phyloP scores from a whole-genome alignment of 2,329 filamentous ascomycete genomes.

The Ascochyta lentis region DNA sequence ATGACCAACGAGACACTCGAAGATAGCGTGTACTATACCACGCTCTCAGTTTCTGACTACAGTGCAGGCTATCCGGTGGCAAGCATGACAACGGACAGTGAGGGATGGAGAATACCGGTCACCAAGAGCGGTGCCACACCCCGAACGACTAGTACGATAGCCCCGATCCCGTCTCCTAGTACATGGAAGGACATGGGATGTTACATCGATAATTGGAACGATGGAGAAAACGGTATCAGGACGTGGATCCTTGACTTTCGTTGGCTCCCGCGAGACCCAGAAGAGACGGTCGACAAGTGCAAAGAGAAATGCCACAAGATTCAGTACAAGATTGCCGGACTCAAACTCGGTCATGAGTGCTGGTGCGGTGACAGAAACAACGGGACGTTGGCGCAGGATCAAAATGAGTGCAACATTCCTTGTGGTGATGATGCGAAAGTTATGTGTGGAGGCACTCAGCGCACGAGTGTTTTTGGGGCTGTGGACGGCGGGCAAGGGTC shows the following conservation, averaged over 20 bases:
- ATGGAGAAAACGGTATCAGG: neutral
- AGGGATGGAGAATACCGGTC: conserved; percentile 4
- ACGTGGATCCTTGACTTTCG: conserved; percentile 1
- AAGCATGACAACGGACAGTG: conserved; percentile 3
- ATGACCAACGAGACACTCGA: neutral
- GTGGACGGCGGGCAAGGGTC: neutral
- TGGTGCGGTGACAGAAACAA: conserved; percentile 5
- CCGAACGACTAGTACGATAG: neutral
- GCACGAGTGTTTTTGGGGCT: conserved; percentile 1
- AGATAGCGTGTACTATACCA: neutral
- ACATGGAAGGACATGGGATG: conserved; percentile 6
- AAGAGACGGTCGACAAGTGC: conserved; percentile 5
- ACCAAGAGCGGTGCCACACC: neutral
- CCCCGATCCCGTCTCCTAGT: neutral
- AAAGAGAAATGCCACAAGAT: conserved; percentile 7
- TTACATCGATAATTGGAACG: conserved; percentile 1
- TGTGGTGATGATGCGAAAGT: conserved; percentile 2
- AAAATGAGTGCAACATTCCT: neutral
- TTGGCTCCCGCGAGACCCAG: neutral
- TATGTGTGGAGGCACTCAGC: conserved; percentile 2
- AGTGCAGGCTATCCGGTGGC: neutral
- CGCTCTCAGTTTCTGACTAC: neutral
- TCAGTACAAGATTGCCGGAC: neutral
- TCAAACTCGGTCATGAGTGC: conserved; percentile 2
- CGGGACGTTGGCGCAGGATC: conserved; percentile 1